phyloP scores from a whole-genome alignment of 176 grass and related monocot genomes.

The Musa itinerans region DNA sequence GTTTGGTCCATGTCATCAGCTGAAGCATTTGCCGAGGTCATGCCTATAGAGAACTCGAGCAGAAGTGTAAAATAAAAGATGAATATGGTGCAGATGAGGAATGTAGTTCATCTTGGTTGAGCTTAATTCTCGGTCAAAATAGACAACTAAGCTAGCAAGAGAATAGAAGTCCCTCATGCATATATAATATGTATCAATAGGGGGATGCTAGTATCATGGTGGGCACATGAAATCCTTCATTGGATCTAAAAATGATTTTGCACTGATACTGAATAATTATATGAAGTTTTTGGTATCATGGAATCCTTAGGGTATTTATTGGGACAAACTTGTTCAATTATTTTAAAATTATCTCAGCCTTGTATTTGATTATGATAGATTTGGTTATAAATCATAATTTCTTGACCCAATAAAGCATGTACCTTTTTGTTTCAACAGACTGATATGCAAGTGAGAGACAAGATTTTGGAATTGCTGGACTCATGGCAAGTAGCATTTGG shows the following conservation, averaged over 20 bases:
- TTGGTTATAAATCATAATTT: not conserved
- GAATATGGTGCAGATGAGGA: not conserved
- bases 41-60: not conserved
- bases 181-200: too few relatives aligned
- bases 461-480: conserved; percentile 59
- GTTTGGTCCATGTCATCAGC: not conserved
- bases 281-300: not conserved
- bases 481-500: conserved; percentile 96
- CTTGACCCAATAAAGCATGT: not conserved
- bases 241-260: not conserved
- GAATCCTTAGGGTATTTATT: not conserved
- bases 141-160: not conserved
- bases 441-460: conserved; percentile 62
- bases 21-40: not conserved
- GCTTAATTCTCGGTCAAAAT: not conserved
- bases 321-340: too few relatives aligned
- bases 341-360: too few relatives aligned
- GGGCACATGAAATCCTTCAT: not conserved
- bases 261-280: not conserved
- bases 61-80: not conserved
- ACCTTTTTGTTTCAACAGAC: conserved; percentile 21
- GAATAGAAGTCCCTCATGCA: not conserved
- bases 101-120: not conserved
- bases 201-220: not conserved
- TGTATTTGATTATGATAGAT: not conserved